Evolutionary conservation across 805 yeast species (phyloP).

Genomic region (Spathaspora girioi): DNA sequence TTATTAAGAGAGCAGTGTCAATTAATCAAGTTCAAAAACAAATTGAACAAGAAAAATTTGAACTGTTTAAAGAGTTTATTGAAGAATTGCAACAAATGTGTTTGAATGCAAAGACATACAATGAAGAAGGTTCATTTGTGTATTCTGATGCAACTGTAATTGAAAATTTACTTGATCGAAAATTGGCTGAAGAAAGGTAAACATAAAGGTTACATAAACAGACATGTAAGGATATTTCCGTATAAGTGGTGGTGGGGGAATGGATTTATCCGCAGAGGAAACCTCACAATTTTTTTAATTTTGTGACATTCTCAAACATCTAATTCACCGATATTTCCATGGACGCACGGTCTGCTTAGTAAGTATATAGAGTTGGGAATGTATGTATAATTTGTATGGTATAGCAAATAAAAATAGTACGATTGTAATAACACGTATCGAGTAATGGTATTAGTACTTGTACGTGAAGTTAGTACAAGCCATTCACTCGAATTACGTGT

Average conservation of each 20-base stretch:
- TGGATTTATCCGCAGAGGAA: neutral
- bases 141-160: constrained; percentile 53
- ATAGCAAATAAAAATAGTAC: neutral
- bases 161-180: constrained; percentile 31
- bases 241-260: neutral
- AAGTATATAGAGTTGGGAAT: neutral
- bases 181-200: neutral
- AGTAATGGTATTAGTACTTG: neutral
- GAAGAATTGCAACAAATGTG: constrained; percentile 66
- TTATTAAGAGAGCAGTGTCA: constrained; percentile 59
- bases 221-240: too few species aligned
- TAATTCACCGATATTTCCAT: neutral
- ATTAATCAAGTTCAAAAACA: constrained; percentile 51
- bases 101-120: constrained; percentile 68
- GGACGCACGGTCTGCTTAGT: neutral
- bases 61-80: constrained; percentile 43
- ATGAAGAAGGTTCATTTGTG: constrained; percentile 65
- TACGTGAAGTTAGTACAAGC: neutral
- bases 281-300: neutral
- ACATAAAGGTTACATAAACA: too few species aligned
- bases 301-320: neutral
- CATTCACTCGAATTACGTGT: neutral
- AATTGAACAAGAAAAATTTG: constrained; percentile 35
- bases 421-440: neutral
- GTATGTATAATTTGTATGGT: neutral